Evolutionary conservation across 768 basidiomycete genomes (phyloP), one percentile per base, ranked within the genome.

Genomic region (Russula sp.): DNA sequence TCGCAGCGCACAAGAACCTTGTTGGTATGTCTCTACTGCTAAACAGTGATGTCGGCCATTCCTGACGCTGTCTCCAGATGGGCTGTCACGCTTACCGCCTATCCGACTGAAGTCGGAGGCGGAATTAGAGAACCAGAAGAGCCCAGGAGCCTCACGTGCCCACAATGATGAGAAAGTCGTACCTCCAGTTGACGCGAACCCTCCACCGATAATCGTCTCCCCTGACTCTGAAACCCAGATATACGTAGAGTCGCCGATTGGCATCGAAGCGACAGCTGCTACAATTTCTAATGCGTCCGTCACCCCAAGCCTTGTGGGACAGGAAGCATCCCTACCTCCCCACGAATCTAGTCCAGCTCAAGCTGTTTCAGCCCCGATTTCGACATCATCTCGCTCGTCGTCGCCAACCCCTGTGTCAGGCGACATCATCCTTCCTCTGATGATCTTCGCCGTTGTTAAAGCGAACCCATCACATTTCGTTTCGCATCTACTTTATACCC

Each of bases 401-500:
- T 70, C 68, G 48, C 74, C 77, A 13, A 86, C 83, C 1, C 84
- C 83, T 5, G 84, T 90, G 5, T 90, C 89, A 0, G 92, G 93
- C 1, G 96, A 98, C 71, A 82, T 97, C 48, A 87, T 99, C 44
- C 82, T 99, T 18, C 96, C 96, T 0, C 76, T 98, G 64, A 86
- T 98, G 73, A 99, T 98, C 54, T 97, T 89, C 72, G 86, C 94
- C 1, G 92, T 97, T 48, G 94, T 98, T 70, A 93, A 92, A 74
- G 81, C 91, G 14, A 98, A 98, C 72, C 96, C 97, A 1, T 79
- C 86, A 0, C 87, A 85, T 63, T 81, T 98, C 0, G 78, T 94
- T 67, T 79, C 90, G 69, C 81, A 87, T 76, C 72, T 95, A 66
- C 76, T 88, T 64, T 81, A 81, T 77, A 80, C 86, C 40, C 80